Conservation (phyloP, 2,329 filamentous ascomycete species). For the Pseudogymnoascus destructans region DNA sequence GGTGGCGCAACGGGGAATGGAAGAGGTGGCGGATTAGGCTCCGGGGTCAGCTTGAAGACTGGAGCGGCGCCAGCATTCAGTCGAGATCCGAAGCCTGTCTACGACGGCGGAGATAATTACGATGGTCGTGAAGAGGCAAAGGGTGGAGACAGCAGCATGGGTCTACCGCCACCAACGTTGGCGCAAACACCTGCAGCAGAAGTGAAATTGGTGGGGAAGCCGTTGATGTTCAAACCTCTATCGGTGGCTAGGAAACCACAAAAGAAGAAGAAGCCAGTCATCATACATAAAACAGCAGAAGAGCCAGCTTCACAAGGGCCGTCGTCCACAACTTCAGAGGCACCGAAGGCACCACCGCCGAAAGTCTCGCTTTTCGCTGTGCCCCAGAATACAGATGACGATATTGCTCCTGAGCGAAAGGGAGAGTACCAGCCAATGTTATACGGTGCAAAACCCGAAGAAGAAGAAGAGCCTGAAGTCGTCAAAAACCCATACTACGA, state of each 20-base stretch:
- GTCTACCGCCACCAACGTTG: conserved; percentile 32
- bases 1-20: conserved; percentile 11
- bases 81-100: conserved; percentile 35
- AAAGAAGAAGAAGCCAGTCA: conserved; percentile 45
- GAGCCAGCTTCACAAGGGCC: conserved; percentile 10
- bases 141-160: conserved; percentile 21
- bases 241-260: conserved; percentile 66
- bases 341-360: conserved; percentile 33
- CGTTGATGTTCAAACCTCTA: conserved; percentile 78
- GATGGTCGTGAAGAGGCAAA: conserved; percentile 20
- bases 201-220: conserved; percentile 54
- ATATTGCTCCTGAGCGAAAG: conserved; percentile 11
- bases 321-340: conserved; percentile 11
- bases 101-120: conserved; percentile 13
- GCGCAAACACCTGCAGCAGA: conserved; percentile 45
- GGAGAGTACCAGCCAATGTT: conserved; percentile 41
- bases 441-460: conserved; percentile 20
- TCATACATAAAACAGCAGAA: conserved; percentile 12
- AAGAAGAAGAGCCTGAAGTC: conserved; percentile 12
- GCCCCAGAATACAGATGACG: conserved; percentile 27
- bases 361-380: conserved; percentile 62
- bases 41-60: conserved; percentile 65
- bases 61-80: conserved; percentile 72
- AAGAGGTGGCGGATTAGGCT: conserved; percentile 25
- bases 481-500: conserved; percentile 21